A percentile compares a stretch with the other conserved stretches of the same genome.
Evolutionary conservation across 352 stramenopile species (phyloP).

Genomic region (Phytophthora hibernalis): DNA sequence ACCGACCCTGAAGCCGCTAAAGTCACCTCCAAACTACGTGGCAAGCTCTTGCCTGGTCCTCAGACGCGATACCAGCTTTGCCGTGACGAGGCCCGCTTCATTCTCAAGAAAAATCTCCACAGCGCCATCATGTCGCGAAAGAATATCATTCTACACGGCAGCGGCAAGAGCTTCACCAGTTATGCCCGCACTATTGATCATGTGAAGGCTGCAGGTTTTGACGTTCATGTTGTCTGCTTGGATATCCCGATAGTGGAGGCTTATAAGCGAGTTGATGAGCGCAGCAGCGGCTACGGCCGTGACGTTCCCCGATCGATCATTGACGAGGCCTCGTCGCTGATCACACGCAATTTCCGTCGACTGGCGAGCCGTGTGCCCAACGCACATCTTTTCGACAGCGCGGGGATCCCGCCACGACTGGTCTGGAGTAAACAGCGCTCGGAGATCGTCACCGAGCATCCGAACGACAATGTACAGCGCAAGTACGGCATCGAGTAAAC

Average conservation of each 20-base stretch:
- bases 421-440: slow-evolving; percentile 82
- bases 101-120: slow-evolving; percentile 83
- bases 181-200: slow-evolving; percentile 72
- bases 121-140: slow-evolving; percentile 79
- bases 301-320: slow-evolving; percentile 74
- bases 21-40: slow-evolving; percentile 14
- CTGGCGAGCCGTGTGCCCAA: slow-evolving; percentile 71
- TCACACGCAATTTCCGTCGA: slow-evolving; percentile 72
- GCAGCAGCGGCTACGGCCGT: slow-evolving; percentile 70
- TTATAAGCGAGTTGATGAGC: slow-evolving; percentile 72
- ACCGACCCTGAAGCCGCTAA: slow-evolving; percentile 24
- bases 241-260: slow-evolving; percentile 71
- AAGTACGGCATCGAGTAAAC: slow-evolving; percentile 66
- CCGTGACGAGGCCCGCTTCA: slow-evolving; percentile 81
- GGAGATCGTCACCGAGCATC: slow-evolving; percentile 50
- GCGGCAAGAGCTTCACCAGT: slow-evolving; percentile 74
- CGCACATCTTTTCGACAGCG: slow-evolving; percentile 77
- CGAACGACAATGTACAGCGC: slow-evolving; percentile 63
- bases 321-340: slow-evolving; percentile 65
- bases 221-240: slow-evolving; percentile 80
- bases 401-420: slow-evolving; percentile 59
- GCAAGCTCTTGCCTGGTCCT: slow-evolving; percentile 48
- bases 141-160: slow-evolving; percentile 85
- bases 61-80: slow-evolving; percentile 83
- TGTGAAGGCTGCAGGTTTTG: slow-evolving; percentile 71